Percentiles rank a stretch among this genome's conserved stretches.
These are phyloP conservation scores for Scheffersomyces lignosus DNA, from an alignment of 805 yeast species.

Conservation along the genomic window DNA sequence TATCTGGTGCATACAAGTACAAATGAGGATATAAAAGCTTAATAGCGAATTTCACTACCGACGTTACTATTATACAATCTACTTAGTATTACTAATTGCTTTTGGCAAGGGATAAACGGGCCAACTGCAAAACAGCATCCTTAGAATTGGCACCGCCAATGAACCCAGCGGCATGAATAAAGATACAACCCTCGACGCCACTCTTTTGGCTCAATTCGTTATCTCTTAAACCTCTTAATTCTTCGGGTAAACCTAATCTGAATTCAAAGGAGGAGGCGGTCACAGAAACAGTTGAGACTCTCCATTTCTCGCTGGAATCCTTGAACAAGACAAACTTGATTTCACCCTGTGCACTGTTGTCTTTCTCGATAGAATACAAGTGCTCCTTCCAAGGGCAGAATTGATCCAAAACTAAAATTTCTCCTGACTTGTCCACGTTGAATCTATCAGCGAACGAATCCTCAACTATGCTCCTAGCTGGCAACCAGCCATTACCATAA, in stretches of 20 bases:
- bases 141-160: constrained; percentile 88
- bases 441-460: constrained; percentile 65
- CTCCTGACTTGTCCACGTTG: constrained; percentile 65
- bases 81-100: too few relatives aligned
- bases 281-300: constrained; percentile 92
- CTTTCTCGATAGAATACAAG: constrained; percentile 69
- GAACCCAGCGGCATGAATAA: constrained; percentile 95
- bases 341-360: constrained; percentile 51
- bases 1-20: too few relatives aligned
- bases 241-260: constrained; percentile 84
- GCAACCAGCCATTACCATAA: constrained; percentile 86
- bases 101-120: constrained; percentile 39
- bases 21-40: too few relatives aligned
- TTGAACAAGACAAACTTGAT: constrained; percentile 77
- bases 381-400: constrained; percentile 97
- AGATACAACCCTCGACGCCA: constrained; percentile 86
- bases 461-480: constrained; percentile 77
- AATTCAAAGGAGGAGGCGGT: constrained; percentile 75
- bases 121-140: constrained; percentile 78
- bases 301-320: constrained; percentile 72
- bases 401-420: constrained; percentile 67
- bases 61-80: too few relatives aligned
- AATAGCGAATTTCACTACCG: too few relatives aligned
- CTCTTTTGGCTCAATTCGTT: constrained; percentile 68
- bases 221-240: constrained; percentile 95